Percentiles rank a stretch among this genome's conserved stretches.
Conservation (phyloP, 306 rosid species). For the Cyamopsis tetragonoloba region DNA sequence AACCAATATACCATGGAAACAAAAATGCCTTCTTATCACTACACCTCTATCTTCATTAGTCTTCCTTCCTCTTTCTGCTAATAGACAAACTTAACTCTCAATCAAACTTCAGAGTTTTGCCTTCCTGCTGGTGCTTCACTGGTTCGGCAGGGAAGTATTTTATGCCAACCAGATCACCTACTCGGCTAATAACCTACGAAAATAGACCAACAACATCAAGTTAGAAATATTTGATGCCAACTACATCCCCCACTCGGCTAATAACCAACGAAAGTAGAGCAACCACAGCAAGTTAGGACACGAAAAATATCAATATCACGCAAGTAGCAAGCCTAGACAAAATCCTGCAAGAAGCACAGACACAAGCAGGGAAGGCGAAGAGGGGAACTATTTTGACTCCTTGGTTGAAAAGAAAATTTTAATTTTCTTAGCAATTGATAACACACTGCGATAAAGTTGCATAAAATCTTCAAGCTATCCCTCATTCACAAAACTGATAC, state of each 20-base stretch:
- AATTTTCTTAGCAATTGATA: constrained; percentile 4
- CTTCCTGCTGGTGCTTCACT: constrained; percentile 39
- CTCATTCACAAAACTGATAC: neutral
- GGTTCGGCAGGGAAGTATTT: constrained; percentile 88
- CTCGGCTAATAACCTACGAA: constrained; percentile 66
- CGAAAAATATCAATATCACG: neutral
- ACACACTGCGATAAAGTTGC: neutral
- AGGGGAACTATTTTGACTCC: neutral
- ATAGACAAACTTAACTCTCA: neutral
- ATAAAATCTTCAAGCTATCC: neutral
- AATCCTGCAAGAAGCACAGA: constrained; percentile 11
- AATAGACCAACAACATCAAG: neutral
- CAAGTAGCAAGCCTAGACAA: neutral
- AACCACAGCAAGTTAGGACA: neutral
- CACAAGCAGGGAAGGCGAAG: neutral
- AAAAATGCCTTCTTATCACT: constrained; percentile 13
- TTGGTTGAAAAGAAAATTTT: neutral
- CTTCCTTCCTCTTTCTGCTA: constrained; percentile 6
- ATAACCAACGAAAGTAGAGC: constrained; percentile 50
- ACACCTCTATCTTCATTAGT: neutral
- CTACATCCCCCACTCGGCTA: constrained; percentile 71
- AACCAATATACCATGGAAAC: neutral
- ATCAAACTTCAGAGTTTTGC: constrained; percentile 24
- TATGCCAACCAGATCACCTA: constrained; percentile 81
- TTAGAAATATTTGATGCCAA: constrained; percentile 77